Conservation (phyloP, 2,329 filamentous ascomycete genomes). For the Aspergillus fijiensis region DNA sequence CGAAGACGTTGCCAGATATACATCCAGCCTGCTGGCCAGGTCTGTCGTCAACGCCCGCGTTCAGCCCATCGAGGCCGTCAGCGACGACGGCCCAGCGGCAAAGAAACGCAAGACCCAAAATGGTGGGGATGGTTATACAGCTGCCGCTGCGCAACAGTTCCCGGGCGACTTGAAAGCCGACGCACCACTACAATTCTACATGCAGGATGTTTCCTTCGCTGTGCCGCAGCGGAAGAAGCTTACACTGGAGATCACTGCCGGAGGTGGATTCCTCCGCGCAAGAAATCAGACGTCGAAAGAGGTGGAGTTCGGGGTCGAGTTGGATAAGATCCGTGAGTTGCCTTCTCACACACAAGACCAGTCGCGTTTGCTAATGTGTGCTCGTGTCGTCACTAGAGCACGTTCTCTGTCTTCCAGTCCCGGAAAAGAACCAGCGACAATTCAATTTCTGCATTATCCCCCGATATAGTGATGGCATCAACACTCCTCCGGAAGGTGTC, state of each 20-base stretch:
- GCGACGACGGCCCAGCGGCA: conserved; percentile 36
- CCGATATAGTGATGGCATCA: conserved; percentile 51
- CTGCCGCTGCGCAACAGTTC: conserved; percentile 24
- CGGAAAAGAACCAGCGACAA: conserved; percentile 63
- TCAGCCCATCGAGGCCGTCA: conserved; percentile 26
- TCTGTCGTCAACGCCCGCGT: conserved; percentile 26
- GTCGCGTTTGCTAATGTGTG: conserved; percentile 12
- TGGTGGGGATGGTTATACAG: conserved; percentile 25
- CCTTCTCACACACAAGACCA: not conserved
- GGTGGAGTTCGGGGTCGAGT: conserved; percentile 54
- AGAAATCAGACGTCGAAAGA: conserved; percentile 51
- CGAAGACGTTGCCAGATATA: conserved; percentile 51
- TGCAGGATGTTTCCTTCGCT: conserved; percentile 60
- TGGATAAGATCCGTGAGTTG: conserved; percentile 50
- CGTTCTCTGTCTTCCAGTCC: conserved; percentile 61
- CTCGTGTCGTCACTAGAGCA: conserved; percentile 44
- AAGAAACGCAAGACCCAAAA: conserved; percentile 55
- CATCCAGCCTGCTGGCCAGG: conserved; percentile 39
- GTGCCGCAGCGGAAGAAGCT: conserved; percentile 65
- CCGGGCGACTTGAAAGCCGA: conserved; percentile 35
- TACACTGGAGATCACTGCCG: conserved; percentile 55
- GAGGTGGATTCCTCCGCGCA: conserved; percentile 46
- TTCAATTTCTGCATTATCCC: conserved; percentile 64
- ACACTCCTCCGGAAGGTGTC: conserved; percentile 42
- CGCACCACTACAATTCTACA: conserved; percentile 43